These are phyloP conservation scores for Cyclaneusma minus DNA, from an alignment of 2,329 filamentous ascomycete species.

Conservation along the genomic window DNA sequence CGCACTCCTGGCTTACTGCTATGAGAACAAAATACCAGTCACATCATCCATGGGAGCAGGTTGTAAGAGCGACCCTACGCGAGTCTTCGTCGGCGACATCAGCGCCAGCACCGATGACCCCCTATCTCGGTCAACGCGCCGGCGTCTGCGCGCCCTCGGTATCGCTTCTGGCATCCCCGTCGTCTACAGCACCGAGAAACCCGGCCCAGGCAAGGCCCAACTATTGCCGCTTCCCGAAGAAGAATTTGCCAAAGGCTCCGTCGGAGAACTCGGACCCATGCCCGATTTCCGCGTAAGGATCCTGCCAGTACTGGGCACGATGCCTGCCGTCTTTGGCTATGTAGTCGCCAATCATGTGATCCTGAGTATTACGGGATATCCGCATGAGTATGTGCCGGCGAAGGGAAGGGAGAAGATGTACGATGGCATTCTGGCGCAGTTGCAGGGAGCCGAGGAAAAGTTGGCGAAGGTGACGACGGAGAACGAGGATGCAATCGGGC, in stretches of 20 bases:
- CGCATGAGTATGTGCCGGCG: slow-evolving; percentile 64
- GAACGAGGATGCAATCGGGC: slow-evolving; percentile 41
- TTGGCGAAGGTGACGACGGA: slow-evolving; percentile 22
- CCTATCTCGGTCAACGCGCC: slow-evolving; percentile 69
- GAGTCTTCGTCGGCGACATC: slow-evolving; percentile 84
- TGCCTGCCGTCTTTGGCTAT: slow-evolving; percentile 93
- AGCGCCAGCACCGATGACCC: slow-evolving; percentile 77
- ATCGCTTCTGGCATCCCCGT: slow-evolving; percentile 77
- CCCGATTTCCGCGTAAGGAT: slow-evolving; percentile 93
- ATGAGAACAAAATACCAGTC: slow-evolving; percentile 60
- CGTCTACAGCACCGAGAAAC: slow-evolving; percentile 84
- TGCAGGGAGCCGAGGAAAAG: slow-evolving; percentile 71
- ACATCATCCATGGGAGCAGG: slow-evolving; percentile 95
- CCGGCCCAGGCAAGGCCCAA: slow-evolving; percentile 79
- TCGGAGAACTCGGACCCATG: slow-evolving; percentile 75
- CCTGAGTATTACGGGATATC: slow-evolving; percentile 66
- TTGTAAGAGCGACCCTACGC: slow-evolving; percentile 75
- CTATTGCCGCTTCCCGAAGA: slow-evolving; percentile 76
- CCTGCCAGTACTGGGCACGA: slow-evolving; percentile 83
- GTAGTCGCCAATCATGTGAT: slow-evolving; percentile 88
- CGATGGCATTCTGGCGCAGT: slow-evolving; percentile 58
- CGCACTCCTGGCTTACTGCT: slow-evolving; percentile 73
- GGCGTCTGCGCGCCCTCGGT: slow-evolving; percentile 53
- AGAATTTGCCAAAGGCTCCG: slow-evolving; percentile 72
- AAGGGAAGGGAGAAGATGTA: slow-evolving; percentile 88